These are phyloP conservation scores for Volvox africanus DNA, from an alignment of 139 green algal genomes.

Conservation along the genomic window DNA sequence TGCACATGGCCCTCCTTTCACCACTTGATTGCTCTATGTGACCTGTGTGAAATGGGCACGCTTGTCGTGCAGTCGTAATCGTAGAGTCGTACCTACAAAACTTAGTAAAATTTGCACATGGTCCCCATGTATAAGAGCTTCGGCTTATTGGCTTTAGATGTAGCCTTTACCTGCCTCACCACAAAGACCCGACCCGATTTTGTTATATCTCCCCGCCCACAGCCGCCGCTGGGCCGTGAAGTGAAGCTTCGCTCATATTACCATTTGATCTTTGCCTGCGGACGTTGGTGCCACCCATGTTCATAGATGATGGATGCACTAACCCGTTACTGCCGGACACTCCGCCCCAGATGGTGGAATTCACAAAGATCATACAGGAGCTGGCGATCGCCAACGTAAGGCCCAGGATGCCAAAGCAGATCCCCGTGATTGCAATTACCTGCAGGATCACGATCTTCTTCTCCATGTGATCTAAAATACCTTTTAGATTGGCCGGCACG, in stretches of 20 bases:
- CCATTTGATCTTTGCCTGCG: neutral
- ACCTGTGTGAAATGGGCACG: no score
- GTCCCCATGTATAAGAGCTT: no score
- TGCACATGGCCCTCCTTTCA: no score
- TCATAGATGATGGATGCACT: neutral
- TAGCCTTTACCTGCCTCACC: no score
- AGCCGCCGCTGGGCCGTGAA: no score
- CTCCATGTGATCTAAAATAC: slow-evolving; percentile 11
- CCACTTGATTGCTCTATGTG: no score
- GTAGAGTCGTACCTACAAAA: no score
- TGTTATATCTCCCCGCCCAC: no score
- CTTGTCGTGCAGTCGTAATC: no score
- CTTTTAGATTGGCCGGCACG: slow-evolving; percentile 4
- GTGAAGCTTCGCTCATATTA: neutral
- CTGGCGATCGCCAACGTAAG: neutral
- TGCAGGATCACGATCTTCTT: slow-evolving; percentile 25
- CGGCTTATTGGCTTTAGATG: no score
- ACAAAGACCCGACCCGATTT: no score
- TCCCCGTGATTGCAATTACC: slow-evolving; percentile 15
- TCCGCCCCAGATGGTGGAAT: neutral
- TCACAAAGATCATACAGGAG: slow-evolving; percentile 37
- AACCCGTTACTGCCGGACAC: neutral
- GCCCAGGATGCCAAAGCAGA: slow-evolving; percentile 31
- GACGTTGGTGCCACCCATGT: neutral
- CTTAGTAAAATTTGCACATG: no score